A percentile compares a stretch with the other conserved stretches of the same genome.
Evolutionary conservation across 257 asterid genomes (phyloP).

Genomic region (Voacanga thouarsii): DNA sequence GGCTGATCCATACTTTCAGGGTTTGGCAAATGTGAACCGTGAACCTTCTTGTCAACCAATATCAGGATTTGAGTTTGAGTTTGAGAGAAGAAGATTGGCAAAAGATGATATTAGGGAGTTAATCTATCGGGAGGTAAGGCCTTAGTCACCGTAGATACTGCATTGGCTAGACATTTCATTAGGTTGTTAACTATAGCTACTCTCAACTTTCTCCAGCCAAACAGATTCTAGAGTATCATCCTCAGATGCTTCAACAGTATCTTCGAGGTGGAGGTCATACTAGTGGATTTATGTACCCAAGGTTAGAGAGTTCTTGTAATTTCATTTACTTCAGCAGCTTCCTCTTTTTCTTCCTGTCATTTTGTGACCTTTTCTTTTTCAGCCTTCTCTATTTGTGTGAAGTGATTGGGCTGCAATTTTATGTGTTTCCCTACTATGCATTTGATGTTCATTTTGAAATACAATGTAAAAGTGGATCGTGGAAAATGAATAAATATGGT

Average conservation of each 20-base stretch:
- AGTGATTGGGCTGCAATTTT: not conserved
- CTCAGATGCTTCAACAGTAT: constrained; percentile 95
- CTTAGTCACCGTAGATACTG: not conserved
- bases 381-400: not conserved
- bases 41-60: constrained; percentile 82
- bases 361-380: not conserved
- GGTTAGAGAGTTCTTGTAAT: constrained; percentile 35
- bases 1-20: constrained; percentile 74
- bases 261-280: constrained; percentile 89
- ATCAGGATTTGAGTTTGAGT: constrained; percentile 92
- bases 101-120: constrained; percentile 96
- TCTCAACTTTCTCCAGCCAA: constrained; percentile 19
- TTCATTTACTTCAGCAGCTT: not conserved
- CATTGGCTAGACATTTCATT: constrained; percentile 15
- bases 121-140: constrained; percentile 58
- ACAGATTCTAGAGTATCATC: constrained; percentile 97
- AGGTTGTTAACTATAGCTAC: constrained; percentile 8
- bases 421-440: not conserved
- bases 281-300: constrained; percentile 97
- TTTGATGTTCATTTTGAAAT: no score
- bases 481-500: not conserved
- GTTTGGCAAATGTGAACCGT: constrained; percentile 74
- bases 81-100: constrained; percentile 77
- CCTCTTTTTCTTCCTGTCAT: no score
- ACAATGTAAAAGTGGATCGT: no score